Percentiles rank a stretch among this genome's conserved stretches.
Conservation (phyloP, 441 rosid species). For the Euphorbia celastroides region DNA sequence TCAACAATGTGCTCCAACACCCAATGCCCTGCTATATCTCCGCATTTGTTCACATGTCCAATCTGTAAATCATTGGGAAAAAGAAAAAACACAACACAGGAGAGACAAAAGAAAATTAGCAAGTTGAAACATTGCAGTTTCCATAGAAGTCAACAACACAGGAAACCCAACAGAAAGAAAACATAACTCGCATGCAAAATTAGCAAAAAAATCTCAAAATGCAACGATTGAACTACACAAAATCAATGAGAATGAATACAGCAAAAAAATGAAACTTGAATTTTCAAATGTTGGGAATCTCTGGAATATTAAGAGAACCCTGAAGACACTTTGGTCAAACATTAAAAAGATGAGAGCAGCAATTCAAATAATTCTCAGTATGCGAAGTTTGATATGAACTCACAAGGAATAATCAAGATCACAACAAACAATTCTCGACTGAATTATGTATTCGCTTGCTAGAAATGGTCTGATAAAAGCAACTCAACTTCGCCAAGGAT, state of each 20-base stretch:
- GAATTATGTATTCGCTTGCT: not conserved
- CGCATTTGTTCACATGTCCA: slow-evolving; percentile 90
- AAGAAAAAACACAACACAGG: no score
- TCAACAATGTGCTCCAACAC: slow-evolving; percentile 98
- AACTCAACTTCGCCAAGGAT: not conserved
- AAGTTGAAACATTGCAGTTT: no score
- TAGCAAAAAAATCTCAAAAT: not conserved
- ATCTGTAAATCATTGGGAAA: slow-evolving; percentile 34
- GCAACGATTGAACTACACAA: not conserved
- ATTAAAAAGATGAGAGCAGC: not conserved
- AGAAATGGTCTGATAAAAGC: not conserved
- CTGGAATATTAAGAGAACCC: not conserved
- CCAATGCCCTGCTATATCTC: slow-evolving; percentile 97
- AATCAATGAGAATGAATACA: not conserved
- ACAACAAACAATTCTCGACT: not conserved
- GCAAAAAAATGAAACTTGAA: not conserved
- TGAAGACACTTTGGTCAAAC: slow-evolving; percentile 3
- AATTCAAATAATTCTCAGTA: not conserved
- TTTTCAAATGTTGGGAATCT: not conserved
- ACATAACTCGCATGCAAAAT: not conserved
- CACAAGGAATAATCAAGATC: not conserved
- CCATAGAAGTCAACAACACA: no score
- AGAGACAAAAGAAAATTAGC: no score
- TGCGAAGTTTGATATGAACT: not conserved
- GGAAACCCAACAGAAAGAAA: slow-evolving; percentile 5